A percentile compares a stretch with the other conserved stretches of the same genome.
Evolutionary conservation across 768 basidiomycete genomes (phyloP).

Genomic region (Lepiota brunneoincarnata): DNA sequence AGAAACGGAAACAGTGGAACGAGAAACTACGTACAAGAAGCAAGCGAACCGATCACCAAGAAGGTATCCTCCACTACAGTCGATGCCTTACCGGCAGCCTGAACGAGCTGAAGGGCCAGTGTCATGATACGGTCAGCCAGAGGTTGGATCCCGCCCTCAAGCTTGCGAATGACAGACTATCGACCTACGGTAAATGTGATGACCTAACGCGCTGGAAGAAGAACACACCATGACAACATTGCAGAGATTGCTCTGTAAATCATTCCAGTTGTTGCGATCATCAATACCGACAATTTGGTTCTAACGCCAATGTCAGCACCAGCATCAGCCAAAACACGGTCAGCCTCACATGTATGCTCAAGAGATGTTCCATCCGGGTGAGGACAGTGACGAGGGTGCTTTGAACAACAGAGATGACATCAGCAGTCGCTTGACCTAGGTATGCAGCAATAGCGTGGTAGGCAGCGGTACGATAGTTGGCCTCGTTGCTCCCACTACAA

Average conservation of each 20-base stretch:
- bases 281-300: constrained; percentile 94
- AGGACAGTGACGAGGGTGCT: constrained; percentile 81
- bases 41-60: constrained; percentile 86
- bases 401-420: constrained; percentile 78
- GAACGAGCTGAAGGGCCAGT: constrained; percentile 79
- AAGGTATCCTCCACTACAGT: constrained; percentile 97
- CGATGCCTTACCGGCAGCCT: constrained; percentile 86
- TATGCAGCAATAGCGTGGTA: constrained; percentile 94
- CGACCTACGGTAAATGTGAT: constrained; percentile 3
- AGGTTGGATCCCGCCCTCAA: constrained; percentile 79
- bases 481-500: constrained; percentile 74
- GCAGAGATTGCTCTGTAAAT: constrained; percentile 94
- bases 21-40: constrained; percentile 49
- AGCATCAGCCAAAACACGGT: neutral
- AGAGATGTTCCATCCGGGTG: constrained; percentile 85
- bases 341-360: constrained; percentile 70
- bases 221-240: constrained; percentile 78
- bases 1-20: neutral
- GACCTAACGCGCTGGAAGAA: neutral
- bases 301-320: constrained; percentile 30
- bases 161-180: constrained; percentile 83
- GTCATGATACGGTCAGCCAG: constrained; percentile 96
- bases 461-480: constrained; percentile 91
- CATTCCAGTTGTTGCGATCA: constrained; percentile 98
- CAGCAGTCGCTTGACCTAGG: constrained; percentile 74